Conservation (phyloP, 345 rosid genomes). For the Aethionema arabicum region DNA sequence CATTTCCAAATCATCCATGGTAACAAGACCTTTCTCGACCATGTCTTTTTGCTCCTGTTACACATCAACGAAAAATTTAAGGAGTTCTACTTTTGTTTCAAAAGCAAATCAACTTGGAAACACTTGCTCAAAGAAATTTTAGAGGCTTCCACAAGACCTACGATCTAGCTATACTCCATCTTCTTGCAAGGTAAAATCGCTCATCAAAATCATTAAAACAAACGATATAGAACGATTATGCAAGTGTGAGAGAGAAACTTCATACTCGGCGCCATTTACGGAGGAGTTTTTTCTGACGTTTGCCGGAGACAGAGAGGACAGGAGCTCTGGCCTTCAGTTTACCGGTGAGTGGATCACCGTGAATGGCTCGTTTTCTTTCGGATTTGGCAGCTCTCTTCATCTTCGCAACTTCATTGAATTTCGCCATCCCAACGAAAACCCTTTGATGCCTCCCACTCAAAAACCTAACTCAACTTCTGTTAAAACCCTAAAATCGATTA, state of each 20-base stretch:
- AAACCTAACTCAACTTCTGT: neutral
- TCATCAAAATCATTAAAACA: no score
- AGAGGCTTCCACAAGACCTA: neutral
- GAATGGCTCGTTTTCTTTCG: slow-evolving; percentile 53
- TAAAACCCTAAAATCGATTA: slow-evolving; percentile 25
- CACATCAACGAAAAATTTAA: neutral
- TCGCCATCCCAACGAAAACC: slow-evolving; percentile 51
- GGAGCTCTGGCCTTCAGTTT: slow-evolving; percentile 56
- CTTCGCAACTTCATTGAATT: slow-evolving; percentile 79
- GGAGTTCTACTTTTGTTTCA: neutral
- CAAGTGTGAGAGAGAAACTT: neutral
- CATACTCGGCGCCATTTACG: slow-evolving; percentile 76
- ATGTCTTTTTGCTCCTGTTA: slow-evolving; percentile 76
- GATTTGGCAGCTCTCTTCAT: slow-evolving; percentile 60
- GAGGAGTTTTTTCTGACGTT: slow-evolving; percentile 75
- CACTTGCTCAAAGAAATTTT: neutral
- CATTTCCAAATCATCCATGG: slow-evolving; percentile 81
- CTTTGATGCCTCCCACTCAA: slow-evolving; percentile 14
- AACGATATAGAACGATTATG: no score
- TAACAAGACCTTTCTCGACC: slow-evolving; percentile 63
- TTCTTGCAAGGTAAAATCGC: neutral
- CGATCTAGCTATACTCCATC: neutral
- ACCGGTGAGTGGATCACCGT: slow-evolving; percentile 63
- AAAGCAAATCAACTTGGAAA: neutral
- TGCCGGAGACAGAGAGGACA: slow-evolving; percentile 58